phyloP scores from a whole-genome alignment of 2,329 filamentous ascomycete species.

The Fusarium globosum region DNA sequence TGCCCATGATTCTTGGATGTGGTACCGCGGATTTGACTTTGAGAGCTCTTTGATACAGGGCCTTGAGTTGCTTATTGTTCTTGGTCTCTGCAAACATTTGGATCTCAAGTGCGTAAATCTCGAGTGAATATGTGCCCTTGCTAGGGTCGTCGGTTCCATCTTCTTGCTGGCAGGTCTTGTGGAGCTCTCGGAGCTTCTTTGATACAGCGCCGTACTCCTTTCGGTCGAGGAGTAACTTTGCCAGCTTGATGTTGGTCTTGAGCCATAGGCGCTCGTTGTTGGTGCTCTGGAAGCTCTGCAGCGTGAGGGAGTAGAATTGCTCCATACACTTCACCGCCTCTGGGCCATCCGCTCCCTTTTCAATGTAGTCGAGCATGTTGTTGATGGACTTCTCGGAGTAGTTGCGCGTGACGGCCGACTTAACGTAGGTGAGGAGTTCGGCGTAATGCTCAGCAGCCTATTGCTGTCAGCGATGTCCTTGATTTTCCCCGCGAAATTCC shows the following conservation, averaged over 20 bases:
- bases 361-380: conserved; percentile 98
- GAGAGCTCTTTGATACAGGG: conserved; percentile 89
- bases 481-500: neutral
- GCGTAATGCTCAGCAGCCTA: conserved; percentile 92
- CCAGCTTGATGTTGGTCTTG: conserved; percentile 98
- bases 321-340: conserved; percentile 86
- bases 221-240: conserved; percentile 88
- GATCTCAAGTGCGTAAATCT: conserved; percentile 97
- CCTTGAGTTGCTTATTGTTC: conserved; percentile 97
- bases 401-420: conserved; percentile 94
- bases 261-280: conserved; percentile 98
- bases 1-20: conserved; percentile 98
- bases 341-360: conserved; percentile 81
- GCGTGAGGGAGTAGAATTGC: conserved; percentile 91
- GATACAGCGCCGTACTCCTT: conserved; percentile 86
- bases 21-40: conserved; percentile 96
- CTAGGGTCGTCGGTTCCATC: conserved; percentile 91
- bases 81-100: conserved; percentile 98
- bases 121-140: conserved; percentile 95
- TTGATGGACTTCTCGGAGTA: conserved; percentile 99
- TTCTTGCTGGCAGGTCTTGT: conserved; percentile 86
- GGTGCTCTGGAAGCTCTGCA: conserved; percentile 94
- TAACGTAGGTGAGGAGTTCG: conserved; percentile 96
- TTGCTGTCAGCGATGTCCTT: conserved; percentile 37
- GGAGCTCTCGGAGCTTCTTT: conserved; percentile 87